Conservation (phyloP, 2,329 filamentous ascomycete species). For the Pseudocercospora eumusae region DNA sequence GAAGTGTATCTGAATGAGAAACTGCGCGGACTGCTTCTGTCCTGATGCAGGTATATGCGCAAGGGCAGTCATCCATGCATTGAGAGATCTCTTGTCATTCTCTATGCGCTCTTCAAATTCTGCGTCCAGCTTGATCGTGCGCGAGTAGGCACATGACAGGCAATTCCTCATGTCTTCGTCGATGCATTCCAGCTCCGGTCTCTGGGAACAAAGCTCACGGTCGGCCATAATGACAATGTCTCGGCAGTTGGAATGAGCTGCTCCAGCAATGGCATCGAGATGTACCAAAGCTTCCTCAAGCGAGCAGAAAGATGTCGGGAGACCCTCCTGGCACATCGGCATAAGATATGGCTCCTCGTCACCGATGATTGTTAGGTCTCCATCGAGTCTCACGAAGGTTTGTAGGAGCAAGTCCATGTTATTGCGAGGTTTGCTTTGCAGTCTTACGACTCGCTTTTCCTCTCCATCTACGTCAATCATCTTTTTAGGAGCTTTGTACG, state of each 20-base stretch:
- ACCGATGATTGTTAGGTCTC: constrained; percentile 24
- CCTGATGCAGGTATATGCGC: constrained; percentile 5
- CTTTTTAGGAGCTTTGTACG: constrained; percentile 5
- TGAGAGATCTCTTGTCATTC: constrained; percentile 21
- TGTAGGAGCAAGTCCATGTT: constrained; percentile 25
- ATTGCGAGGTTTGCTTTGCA: constrained; percentile 15
- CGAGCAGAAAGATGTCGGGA: constrained; percentile 22
- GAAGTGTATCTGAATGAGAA: constrained; percentile 25
- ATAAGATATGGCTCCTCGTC: constrained; percentile 26
- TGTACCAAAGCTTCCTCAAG: constrained; percentile 26
- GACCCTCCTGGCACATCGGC: constrained; percentile 19
- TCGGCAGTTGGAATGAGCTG: constrained; percentile 19
- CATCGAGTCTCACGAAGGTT: constrained; percentile 24
- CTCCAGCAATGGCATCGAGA: constrained; percentile 23
- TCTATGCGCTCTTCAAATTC: constrained; percentile 14
- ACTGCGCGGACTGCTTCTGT: constrained; percentile 17
- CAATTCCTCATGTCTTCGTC: constrained; percentile 26
- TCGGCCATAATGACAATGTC: constrained; percentile 24
- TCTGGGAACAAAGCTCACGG: constrained; percentile 11
- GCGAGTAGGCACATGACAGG: constrained; percentile 23
- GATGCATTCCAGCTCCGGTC: constrained; percentile 17
- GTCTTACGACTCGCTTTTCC: constrained; percentile 18
- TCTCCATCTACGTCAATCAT: constrained; percentile 17
- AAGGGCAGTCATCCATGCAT: constrained; percentile 23
- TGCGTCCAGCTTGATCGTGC: constrained; percentile 12